Percentiles rank a stretch among this genome's conserved stretches.
Conservation (phyloP, 23 red algal species). For the Gracilaria gracilis region DNA sequence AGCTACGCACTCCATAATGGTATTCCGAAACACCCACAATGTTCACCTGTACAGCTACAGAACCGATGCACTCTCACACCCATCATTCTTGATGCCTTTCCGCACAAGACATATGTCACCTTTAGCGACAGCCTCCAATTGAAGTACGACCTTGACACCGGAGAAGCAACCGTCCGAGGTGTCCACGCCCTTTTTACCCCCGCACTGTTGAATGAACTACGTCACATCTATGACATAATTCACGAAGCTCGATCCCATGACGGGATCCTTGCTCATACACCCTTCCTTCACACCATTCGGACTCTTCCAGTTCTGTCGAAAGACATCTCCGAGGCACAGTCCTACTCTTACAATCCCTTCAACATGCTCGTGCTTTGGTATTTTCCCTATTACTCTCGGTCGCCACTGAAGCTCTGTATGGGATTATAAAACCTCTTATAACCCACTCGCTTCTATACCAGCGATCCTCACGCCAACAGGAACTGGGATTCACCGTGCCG, state of each 20-base stretch:
- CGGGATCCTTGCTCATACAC: no score
- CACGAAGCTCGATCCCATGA: background rate
- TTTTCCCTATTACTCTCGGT: background rate
- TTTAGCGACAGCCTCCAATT: background rate
- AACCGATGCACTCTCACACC: background rate
- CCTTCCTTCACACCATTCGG: no score
- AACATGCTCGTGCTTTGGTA: background rate
- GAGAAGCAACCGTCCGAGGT: background rate
- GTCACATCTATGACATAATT: background rate
- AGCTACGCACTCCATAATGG: background rate
- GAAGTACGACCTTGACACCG: background rate
- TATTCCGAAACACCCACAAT: background rate
- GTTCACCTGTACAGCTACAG: background rate
- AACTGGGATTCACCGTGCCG: background rate
- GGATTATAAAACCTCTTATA: background rate
- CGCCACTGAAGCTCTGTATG: background rate
- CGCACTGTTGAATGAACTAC: background rate
- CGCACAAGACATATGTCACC: background rate
- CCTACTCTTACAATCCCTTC: background rate
- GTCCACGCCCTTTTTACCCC: background rate
- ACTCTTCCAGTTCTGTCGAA: background rate
- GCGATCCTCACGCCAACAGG: background rate
- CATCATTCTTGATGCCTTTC: background rate
- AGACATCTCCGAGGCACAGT: background rate
- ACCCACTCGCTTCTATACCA: background rate